A percentile compares a stretch with the other conserved stretches of the same genome.
Evolutionary conservation across 225 moss, liverwort and hornwort genomes (phyloP).

Genomic region (Neckera pumila): DNA sequence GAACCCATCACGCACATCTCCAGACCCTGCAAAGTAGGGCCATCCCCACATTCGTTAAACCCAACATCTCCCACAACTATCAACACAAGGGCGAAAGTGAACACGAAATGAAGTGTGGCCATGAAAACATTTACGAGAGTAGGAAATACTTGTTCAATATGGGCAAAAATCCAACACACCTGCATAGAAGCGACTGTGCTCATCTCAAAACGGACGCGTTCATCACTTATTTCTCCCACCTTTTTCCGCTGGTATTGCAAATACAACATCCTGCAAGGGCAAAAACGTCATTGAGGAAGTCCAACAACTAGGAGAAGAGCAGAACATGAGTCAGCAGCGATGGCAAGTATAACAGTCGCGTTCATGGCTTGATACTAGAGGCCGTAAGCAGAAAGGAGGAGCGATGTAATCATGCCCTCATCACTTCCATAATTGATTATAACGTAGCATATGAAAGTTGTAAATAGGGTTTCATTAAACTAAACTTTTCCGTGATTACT

Average conservation of each 20-base stretch:
- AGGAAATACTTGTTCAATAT: neutral
- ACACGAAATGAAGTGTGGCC: neutral
- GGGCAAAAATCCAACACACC: constrained; percentile 30
- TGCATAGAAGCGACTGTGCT: constrained; percentile 80
- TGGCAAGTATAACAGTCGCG: neutral
- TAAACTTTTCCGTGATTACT: neutral
- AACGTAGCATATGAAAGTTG: neutral
- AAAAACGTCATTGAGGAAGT: neutral
- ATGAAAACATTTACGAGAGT: neutral
- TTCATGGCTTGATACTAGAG: neutral
- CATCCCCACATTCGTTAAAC: neutral
- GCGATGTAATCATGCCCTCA: neutral
- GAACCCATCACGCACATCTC: constrained; percentile 70
- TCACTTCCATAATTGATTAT: neutral
- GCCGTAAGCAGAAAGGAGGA: neutral
- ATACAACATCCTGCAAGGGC: constrained; percentile 52
- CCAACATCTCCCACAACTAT: neutral
- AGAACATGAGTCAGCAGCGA: neutral
- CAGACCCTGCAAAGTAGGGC: constrained; percentile 65
- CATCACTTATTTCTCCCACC: constrained; percentile 80
- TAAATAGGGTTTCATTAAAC: neutral
- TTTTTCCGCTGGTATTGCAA: constrained; percentile 69
- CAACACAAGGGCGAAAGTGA: neutral
- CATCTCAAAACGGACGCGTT: constrained; percentile 85
- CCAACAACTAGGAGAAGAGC: neutral